Evolutionary conservation across 192 early-diverging fungal genomes (phyloP), one percentile per base, ranked within the genome.

Genomic region (Entomortierella parvispora): DNA sequence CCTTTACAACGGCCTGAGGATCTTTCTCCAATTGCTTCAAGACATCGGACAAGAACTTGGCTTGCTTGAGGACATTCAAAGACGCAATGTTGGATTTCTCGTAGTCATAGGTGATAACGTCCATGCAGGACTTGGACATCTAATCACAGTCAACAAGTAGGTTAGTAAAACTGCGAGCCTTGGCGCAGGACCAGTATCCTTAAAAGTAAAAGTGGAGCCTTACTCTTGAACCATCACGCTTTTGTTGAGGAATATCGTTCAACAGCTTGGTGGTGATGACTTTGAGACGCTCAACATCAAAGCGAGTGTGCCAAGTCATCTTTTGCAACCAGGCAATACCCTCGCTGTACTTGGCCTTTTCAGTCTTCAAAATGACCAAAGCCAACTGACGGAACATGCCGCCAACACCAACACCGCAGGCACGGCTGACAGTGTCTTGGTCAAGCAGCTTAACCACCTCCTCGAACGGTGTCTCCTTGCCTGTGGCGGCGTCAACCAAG

Each of bases 171-270:
- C 26, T 14, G 22, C 23, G 28, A 46, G 17, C 4, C 48, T 22
- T 11, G n/a, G 48, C 12, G 17, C 9, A 49, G 8, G 48, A 49
- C 1, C 48, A 8, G 1, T 25, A n/a, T 49, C 17, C 17, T 49
- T 1, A 20, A 20, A 2, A 9, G 12, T 49, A 11, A 49, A 49
- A 45, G 44, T 45, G 2, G 20, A 23, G 15, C 15, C 80, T 64
- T 84, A 86, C 84, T 42, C 74, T 52, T n/a, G 78, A 65, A 15
- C 87, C 88, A 58, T 89, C 86, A 23, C 88, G 77, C 50, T 89
- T 89, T 20, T 81, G 53, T 43, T 71, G 55, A 29, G 88, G 88
- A 47, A 89, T 84, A 33, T 89, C 85, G 56, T 87, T 86, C 44
- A 87, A 37, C 15, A 85, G 57, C 62, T 87, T 86, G 31, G 68